Conservation (phyloP, 2,329 filamentous ascomycete genomes). For the Anisogramma anomala region DNA sequence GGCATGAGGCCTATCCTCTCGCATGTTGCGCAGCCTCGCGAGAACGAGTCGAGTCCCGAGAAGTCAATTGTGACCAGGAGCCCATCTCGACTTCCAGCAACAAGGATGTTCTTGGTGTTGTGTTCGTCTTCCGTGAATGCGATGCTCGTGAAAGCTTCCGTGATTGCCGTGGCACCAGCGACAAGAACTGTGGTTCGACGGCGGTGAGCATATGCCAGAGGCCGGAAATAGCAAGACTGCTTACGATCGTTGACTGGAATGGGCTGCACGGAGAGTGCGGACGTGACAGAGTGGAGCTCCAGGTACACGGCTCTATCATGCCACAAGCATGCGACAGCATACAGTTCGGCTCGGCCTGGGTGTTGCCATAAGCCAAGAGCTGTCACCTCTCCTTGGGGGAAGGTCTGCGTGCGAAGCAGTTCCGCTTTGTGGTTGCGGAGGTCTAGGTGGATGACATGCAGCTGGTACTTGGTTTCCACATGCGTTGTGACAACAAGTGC, state of each 20-base stretch:
- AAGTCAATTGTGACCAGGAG: slow-evolving; percentile 32
- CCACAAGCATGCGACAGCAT: slow-evolving; percentile 11
- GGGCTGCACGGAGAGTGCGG: not conserved
- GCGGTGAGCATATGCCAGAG: not conserved
- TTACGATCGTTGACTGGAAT: slow-evolving; percentile 8
- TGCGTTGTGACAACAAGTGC: slow-evolving; percentile 33
- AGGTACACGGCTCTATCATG: slow-evolving; percentile 7
- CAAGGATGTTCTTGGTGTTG: slow-evolving; percentile 22
- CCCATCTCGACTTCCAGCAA: slow-evolving; percentile 41
- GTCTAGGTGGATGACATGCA: slow-evolving; percentile 30
- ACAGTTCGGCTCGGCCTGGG: slow-evolving; percentile 14
- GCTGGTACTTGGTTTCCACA: slow-evolving; percentile 23
- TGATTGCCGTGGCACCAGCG: not conserved
- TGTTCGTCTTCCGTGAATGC: slow-evolving; percentile 22
- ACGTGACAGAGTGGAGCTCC: slow-evolving; percentile 6
- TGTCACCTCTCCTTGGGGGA: slow-evolving; percentile 35
- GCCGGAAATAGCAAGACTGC: not conserved
- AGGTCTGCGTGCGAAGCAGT: slow-evolving; percentile 1
- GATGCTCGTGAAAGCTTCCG: slow-evolving; percentile 33
- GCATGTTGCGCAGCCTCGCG: slow-evolving; percentile 10
- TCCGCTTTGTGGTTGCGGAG: slow-evolving; percentile 21
- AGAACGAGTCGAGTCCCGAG: slow-evolving; percentile 14
- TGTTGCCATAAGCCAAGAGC: slow-evolving; percentile 30
- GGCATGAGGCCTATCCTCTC: slow-evolving; percentile 21
- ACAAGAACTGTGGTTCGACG: not conserved